phyloP scores from a whole-genome alignment of 768 basidiomycete species.

The Termitomyces sp. region DNA sequence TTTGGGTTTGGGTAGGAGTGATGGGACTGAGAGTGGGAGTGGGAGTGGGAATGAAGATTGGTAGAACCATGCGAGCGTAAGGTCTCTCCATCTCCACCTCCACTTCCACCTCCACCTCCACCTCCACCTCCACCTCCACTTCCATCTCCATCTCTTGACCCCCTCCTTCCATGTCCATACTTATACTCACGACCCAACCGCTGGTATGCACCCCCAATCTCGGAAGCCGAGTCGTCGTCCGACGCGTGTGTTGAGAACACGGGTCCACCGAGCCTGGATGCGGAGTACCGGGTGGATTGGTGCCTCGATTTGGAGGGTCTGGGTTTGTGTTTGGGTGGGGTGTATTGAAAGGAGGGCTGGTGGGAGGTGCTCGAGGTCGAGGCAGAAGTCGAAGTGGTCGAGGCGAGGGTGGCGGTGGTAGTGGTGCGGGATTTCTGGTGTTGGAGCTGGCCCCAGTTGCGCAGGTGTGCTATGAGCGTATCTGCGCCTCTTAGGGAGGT shows the following conservation, averaged over 20 bases:
- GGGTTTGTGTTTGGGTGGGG: neutral
- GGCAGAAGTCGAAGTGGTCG: neutral
- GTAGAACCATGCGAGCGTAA: too few species aligned
- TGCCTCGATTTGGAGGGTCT: too few species aligned
- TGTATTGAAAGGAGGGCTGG: neutral
- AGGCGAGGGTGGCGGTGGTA: neutral
- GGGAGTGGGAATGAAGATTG: too few species aligned
- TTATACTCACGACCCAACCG: too few species aligned
- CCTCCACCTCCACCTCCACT: too few species aligned
- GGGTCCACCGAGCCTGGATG: neutral
- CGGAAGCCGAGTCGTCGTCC: neutral
- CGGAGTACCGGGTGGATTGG: too few species aligned
- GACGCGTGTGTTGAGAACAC: neutral
- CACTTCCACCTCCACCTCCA: too few species aligned
- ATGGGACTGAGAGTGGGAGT: too few species aligned
- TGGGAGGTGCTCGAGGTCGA: neutral
- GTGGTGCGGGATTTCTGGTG: neutral
- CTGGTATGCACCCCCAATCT: neutral
- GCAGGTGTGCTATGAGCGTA: slow-evolving; percentile 23
- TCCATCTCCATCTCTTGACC: too few species aligned
- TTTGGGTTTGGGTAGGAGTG: too few species aligned
- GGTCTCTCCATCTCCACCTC: too few species aligned
- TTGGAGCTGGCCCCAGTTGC: neutral
- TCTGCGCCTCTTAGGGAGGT: slow-evolving; percentile 38
- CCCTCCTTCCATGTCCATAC: too few species aligned